Percentiles rank a stretch among this genome's conserved stretches.
Evolutionary conservation across 768 basidiomycete genomes (phyloP).

Genomic region (Hericium rajendrae): DNA sequence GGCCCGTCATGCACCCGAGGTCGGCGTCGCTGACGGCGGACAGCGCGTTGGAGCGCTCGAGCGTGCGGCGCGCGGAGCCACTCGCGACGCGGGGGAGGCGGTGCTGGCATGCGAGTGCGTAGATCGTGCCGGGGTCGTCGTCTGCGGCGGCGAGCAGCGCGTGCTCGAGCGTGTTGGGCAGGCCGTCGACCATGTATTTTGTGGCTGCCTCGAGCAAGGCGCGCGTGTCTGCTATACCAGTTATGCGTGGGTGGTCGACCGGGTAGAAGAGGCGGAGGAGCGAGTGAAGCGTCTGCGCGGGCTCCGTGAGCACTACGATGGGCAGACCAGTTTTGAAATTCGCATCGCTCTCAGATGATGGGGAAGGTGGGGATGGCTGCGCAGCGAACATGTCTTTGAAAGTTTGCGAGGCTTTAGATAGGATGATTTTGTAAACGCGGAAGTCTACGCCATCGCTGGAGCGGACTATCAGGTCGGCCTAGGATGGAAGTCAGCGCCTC

Average conservation of each 20-base stretch:
- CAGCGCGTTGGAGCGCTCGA: not conserved
- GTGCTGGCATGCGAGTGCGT: not conserved
- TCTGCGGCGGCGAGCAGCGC: not conserved
- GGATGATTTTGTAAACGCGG: constrained; percentile 2
- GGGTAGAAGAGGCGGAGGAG: not conserved
- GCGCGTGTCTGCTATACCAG: not conserved
- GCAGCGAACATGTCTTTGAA: not conserved
- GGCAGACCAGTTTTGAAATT: not conserved
- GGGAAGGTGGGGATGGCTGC: not conserved
- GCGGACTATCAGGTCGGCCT: constrained; percentile 3
- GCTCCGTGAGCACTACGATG: not conserved
- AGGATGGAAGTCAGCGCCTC: not conserved
- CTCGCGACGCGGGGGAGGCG: not conserved
- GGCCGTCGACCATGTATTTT: not conserved
- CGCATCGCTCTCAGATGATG: not conserved
- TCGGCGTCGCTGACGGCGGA: not conserved
- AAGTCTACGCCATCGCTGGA: constrained; percentile 6
- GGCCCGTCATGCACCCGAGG: not conserved
- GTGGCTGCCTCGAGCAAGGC: not conserved
- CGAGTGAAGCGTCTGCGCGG: not conserved
- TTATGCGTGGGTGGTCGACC: not conserved
- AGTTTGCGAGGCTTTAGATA: not conserved
- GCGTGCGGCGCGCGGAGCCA: not conserved
- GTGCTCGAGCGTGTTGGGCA: not conserved
- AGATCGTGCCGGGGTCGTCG: not conserved